These are phyloP conservation scores for Haplosporangium sp. DNA, from an alignment of 371 early-diverging fungal genomes.

Conservation along the genomic window DNA sequence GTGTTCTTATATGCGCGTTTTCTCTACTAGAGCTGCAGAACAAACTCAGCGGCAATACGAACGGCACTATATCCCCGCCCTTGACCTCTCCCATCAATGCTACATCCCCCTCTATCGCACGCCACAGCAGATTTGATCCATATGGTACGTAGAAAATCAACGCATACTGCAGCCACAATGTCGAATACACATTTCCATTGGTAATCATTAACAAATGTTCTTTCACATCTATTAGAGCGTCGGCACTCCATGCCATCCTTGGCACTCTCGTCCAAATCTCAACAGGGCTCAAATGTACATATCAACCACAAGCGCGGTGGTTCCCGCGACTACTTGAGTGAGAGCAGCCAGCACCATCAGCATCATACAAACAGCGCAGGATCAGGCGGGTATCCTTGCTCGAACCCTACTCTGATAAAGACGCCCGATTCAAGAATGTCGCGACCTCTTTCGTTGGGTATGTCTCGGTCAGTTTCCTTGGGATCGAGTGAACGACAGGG, in stretches of 20 bases:
- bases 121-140: constrained; percentile 37
- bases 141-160: constrained; percentile 18
- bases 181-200: neutral
- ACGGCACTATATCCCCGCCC: constrained; percentile 29
- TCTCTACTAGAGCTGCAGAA: constrained; percentile 27
- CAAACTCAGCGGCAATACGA: constrained; percentile 11
- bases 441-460: constrained; percentile 24
- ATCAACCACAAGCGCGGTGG: constrained; percentile 23
- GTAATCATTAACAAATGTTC: constrained; percentile 1
- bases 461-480: constrained; percentile 41
- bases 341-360: constrained; percentile 6
- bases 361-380: constrained; percentile 32
- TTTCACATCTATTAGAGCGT: constrained; percentile 19
- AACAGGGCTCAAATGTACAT: constrained; percentile 4
- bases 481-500: constrained; percentile 34
- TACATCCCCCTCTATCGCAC: constrained; percentile 30
- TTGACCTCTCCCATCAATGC: constrained; percentile 24
- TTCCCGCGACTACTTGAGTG: constrained; percentile 34
- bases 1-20: too few relatives aligned
- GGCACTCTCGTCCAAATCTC: constrained; percentile 39
- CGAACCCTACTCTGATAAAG: constrained; percentile 42
- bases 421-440: constrained; percentile 37
- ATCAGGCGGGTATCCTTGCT: constrained; percentile 27
- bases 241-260: constrained; percentile 49
- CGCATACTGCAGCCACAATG: neutral